Percentiles rank a stretch among this genome's conserved stretches.
phyloP scores from a whole-genome alignment of 352 stramenopile species.

The Vaucheria bursata region DNA sequence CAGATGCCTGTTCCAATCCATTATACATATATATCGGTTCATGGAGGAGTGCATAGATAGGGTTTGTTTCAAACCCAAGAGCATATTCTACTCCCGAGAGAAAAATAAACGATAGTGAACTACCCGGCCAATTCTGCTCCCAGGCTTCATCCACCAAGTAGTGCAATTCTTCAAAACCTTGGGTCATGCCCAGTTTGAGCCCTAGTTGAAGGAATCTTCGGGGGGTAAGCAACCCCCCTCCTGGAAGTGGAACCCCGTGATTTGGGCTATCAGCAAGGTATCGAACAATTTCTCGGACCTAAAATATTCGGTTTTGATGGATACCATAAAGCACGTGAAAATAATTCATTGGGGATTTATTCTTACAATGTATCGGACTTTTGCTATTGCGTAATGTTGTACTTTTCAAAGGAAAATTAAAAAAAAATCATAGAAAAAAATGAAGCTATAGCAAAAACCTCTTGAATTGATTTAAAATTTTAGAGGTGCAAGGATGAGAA shows the following conservation, averaged over 20 bases:
- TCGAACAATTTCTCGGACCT: slow-evolving; percentile 40
- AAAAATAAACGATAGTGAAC: too few relatives aligned
- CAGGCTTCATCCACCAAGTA: slow-evolving; percentile 47
- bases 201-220: slow-evolving; percentile 49
- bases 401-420: too few relatives aligned
- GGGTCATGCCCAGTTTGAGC: slow-evolving; percentile 24
- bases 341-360: too few relatives aligned
- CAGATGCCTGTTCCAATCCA: slow-evolving; percentile 17
- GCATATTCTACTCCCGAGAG: slow-evolving; percentile 10
- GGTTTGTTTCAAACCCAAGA: slow-evolving; percentile 46
- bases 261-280: slow-evolving; percentile 14
- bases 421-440: too few relatives aligned
- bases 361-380: too few relatives aligned
- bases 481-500: too few relatives aligned
- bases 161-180: slow-evolving; percentile 49
- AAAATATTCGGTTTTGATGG: not conserved
- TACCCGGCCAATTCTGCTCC: slow-evolving; percentile 3
- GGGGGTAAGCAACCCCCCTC: slow-evolving; percentile 44
- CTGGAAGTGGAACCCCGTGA: slow-evolving; percentile 23
- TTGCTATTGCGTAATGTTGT: too few relatives aligned
- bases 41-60: slow-evolving; percentile 50
- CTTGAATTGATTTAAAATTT: too few relatives aligned
- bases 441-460: too few relatives aligned
- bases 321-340: too few relatives aligned
- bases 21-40: slow-evolving; percentile 47